Evolutionary conservation across 805 yeast genomes (phyloP).

Genomic region (Metschnikowia lunata): DNA sequence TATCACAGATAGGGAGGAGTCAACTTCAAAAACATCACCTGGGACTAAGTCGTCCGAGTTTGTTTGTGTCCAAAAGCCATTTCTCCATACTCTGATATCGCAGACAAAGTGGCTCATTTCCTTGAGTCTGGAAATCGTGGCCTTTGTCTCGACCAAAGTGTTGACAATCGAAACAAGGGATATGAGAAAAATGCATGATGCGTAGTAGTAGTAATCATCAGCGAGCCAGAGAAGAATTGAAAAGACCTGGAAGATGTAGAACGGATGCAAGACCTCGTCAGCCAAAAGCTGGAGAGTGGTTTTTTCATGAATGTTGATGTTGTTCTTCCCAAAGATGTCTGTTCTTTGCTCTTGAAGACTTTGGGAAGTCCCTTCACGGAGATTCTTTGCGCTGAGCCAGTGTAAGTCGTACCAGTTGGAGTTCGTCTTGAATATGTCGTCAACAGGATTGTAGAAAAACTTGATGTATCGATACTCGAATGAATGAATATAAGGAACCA

Average conservation of each 20-base stretch:
- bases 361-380: conserved; percentile 67
- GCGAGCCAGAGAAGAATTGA: conserved; percentile 88
- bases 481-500: conserved; percentile 63
- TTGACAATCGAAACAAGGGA: conserved; percentile 76
- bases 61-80: conserved; percentile 86
- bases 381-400: conserved; percentile 61
- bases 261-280: conserved; percentile 92
- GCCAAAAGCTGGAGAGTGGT: conserved; percentile 58
- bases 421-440: conserved; percentile 80
- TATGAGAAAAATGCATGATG: conserved; percentile 83
- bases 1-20: conserved; percentile 64
- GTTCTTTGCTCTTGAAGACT: conserved; percentile 64
- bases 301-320: conserved; percentile 73
- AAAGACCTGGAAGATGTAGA: conserved; percentile 90
- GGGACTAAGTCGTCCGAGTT: conserved; percentile 82
- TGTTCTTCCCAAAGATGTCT: conserved; percentile 72
- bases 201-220: conserved; percentile 91
- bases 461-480: conserved; percentile 81
- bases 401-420: conserved; percentile 79
- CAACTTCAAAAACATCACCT: conserved; percentile 93
- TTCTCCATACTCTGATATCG: conserved; percentile 84
- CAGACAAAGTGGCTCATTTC: conserved; percentile 73
- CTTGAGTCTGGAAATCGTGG: conserved; percentile 65
- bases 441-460: conserved; percentile 79
- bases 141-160: conserved; percentile 80